Evolutionary conservation across 768 basidiomycete genomes (phyloP).

Genomic region (Lactarius pseudohatsudake): DNA sequence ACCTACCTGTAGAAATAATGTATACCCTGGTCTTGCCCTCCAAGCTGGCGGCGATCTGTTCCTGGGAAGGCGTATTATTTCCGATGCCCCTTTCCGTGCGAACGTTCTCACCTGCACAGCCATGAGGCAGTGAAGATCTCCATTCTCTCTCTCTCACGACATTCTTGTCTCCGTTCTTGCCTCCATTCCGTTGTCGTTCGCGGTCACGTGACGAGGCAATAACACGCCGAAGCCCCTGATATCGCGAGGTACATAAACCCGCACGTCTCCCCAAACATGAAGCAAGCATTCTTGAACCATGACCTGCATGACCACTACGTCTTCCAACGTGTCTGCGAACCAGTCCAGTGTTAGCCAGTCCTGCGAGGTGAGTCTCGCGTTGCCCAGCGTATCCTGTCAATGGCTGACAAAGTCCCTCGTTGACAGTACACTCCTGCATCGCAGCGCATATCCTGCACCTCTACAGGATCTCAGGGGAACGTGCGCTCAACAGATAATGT

Average conservation of each 20-base stretch:
- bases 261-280: background rate
- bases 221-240: constrained; percentile 9
- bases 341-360: background rate
- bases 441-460: background rate
- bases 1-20: too few relatives aligned
- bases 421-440: background rate
- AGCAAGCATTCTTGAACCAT: background rate
- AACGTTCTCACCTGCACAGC: background rate
- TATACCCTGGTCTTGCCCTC: background rate
- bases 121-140: background rate
- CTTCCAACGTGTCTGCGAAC: background rate
- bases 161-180: background rate
- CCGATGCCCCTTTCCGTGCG: background rate
- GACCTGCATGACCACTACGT: background rate
- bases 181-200: background rate
- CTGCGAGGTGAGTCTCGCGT: background rate
- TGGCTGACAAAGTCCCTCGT: background rate
- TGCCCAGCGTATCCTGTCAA: background rate
- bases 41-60: background rate
- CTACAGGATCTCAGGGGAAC: background rate
- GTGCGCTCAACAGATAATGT: background rate
- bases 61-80: background rate
- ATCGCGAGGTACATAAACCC: constrained; percentile 18
- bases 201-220: constrained; percentile 11
- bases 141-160: background rate